These are phyloP conservation scores for Centaurea solstitialis DNA, from an alignment of 129 eudicot genomes.

Conservation along the genomic window DNA sequence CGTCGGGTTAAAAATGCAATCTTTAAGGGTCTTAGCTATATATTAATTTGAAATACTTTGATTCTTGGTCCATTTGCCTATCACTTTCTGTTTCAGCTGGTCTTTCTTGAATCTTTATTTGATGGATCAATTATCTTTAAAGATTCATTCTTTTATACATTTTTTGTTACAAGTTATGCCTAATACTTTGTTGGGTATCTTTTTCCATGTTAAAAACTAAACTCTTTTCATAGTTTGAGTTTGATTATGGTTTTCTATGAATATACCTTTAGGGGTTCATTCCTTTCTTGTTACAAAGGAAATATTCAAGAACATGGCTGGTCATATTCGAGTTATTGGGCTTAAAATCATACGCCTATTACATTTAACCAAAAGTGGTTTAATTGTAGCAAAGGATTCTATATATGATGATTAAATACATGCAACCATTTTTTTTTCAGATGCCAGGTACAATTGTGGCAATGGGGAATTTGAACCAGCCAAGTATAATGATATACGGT, in stretches of 20 bases:
- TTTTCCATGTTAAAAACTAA: background rate
- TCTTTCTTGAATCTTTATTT: background rate
- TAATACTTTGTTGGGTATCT: background rate
- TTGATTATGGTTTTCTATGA: slow-evolving; percentile 7
- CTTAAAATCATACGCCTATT: background rate
- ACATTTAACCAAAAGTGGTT: background rate
- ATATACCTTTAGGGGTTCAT: background rate
- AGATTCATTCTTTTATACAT: background rate
- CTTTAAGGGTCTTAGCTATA: background rate
- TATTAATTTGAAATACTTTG: no score
- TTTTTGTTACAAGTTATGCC: background rate
- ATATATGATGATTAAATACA: background rate
- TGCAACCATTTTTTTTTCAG: slow-evolving; percentile 42
- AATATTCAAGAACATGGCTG: background rate
- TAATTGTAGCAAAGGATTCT: background rate
- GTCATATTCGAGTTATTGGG: background rate
- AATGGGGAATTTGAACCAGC: slow-evolving; percentile 96
- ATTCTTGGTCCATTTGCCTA: no score
- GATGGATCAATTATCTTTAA: background rate
- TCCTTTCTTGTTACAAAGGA: background rate
- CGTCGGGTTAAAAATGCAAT: background rate
- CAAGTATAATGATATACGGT: slow-evolving; percentile 96
- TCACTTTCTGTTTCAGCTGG: background rate
- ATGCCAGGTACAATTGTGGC: slow-evolving; percentile 99
- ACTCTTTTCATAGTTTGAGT: background rate